phyloP scores from a whole-genome alignment of 2,329 filamentous ascomycete genomes.

The Cadophora sp. region DNA sequence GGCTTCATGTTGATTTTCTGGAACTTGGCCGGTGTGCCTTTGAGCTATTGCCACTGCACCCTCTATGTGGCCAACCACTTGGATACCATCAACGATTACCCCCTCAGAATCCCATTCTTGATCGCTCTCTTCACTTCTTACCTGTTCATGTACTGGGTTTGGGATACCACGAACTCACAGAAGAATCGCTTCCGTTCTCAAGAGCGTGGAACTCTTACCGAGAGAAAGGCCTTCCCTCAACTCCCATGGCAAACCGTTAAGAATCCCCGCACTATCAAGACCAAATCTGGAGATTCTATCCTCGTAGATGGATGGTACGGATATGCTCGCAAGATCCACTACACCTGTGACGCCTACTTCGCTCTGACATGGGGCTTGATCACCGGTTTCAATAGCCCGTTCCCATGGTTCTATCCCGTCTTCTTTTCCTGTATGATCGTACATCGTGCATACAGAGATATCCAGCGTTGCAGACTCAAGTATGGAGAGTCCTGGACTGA shows the following conservation, averaged over 20 bases:
- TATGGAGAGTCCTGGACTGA: conserved; percentile 84
- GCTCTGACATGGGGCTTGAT: conserved; percentile 81
- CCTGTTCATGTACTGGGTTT: conserved; percentile 86
- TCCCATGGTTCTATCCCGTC: conserved; percentile 88
- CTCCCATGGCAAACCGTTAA: conserved; percentile 86
- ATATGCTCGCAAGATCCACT: conserved; percentile 80
- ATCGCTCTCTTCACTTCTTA: conserved; percentile 72
- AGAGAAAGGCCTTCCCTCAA: conserved; percentile 85
- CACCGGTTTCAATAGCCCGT: conserved; percentile 80
- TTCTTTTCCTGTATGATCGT: conserved; percentile 84
- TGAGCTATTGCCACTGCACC: conserved; percentile 93
- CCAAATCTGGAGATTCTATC: conserved; percentile 76
- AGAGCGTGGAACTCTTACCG: conserved; percentile 73
- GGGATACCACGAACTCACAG: conserved; percentile 91
- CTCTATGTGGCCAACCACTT: conserved; percentile 85
- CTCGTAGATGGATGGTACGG: conserved; percentile 88
- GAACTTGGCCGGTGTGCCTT: conserved; percentile 90
- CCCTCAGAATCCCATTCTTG: conserved; percentile 75
- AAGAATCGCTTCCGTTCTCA: conserved; percentile 90
- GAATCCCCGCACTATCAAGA: conserved; percentile 80
- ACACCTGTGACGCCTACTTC: conserved; percentile 81
- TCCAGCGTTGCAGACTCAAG: conserved; percentile 75
- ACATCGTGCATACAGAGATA: conserved; percentile 78
- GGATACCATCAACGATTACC: conserved; percentile 71
- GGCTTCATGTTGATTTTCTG: conserved; percentile 99